These are phyloP conservation scores for Akanthomyces dipterigenus DNA, from an alignment of 2,329 filamentous ascomycete species.

Conservation along the genomic window DNA sequence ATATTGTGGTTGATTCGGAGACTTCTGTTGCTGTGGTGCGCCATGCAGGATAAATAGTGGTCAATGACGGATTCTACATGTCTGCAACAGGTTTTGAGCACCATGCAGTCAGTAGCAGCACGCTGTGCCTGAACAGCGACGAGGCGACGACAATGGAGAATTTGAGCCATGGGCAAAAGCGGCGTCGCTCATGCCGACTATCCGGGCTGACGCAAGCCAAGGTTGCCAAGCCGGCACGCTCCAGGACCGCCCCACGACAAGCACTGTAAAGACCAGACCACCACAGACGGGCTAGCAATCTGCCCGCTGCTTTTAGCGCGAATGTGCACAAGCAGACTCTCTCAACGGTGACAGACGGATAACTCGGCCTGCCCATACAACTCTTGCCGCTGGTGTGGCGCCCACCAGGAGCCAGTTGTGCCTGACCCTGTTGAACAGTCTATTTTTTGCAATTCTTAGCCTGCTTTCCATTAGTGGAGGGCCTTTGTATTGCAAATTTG, in stretches of 20 bases:
- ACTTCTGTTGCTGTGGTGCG: background rate
- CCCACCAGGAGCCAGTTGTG: background rate
- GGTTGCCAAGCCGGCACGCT: background rate
- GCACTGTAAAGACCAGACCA: background rate
- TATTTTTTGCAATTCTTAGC: background rate
- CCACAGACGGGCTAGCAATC: background rate
- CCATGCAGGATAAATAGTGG: background rate
- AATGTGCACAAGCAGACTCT: background rate
- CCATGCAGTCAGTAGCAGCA: too few relatives aligned
- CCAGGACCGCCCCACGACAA: background rate
- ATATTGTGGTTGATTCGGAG: background rate
- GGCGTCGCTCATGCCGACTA: slow-evolving; percentile 7
- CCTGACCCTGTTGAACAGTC: background rate
- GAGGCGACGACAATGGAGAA: too few relatives aligned
- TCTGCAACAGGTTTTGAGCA: background rate
- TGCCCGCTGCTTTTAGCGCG: background rate
- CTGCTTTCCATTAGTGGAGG: background rate
- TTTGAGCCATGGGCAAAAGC: background rate
- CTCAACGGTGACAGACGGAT: slow-evolving; percentile 3
- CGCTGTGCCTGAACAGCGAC: background rate
- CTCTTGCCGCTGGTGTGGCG: background rate
- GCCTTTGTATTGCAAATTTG: background rate
- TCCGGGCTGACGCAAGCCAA: slow-evolving; percentile 3
- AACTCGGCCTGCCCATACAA: slow-evolving; percentile 1
- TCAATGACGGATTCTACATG: background rate